Conservation (phyloP, 257 asterid genomes). For the Petrea volubilis region DNA sequence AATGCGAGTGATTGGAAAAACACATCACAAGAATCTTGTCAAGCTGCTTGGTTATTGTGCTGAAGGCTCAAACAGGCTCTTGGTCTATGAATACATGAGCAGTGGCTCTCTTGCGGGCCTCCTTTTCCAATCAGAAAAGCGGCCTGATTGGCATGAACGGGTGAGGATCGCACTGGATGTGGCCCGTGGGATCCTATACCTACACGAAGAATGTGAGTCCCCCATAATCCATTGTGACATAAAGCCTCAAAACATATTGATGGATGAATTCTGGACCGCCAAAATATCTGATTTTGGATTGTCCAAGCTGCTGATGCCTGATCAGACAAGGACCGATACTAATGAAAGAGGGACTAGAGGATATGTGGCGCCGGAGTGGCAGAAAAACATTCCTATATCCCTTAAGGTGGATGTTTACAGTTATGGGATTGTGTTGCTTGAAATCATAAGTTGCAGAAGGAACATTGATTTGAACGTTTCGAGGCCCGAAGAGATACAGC, state of each 20-base stretch:
- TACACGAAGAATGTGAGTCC: neutral
- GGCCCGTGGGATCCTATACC: neutral
- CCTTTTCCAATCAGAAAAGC: neutral
- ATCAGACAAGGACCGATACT: neutral
- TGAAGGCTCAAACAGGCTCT: neutral
- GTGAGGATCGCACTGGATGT: neutral
- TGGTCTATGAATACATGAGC: neutral
- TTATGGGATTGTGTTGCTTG: neutral
- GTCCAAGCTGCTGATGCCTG: conserved; percentile 9
- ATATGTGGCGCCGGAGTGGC: conserved; percentile 15
- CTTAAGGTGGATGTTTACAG: conserved; percentile 5
- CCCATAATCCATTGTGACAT: conserved; percentile 13
- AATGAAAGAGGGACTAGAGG: conserved; percentile 9
- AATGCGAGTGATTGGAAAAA: neutral
- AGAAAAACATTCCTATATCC: neutral
- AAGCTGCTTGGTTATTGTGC: neutral
- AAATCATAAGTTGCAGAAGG: conserved; percentile 5
- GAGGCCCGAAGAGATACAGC: conserved; percentile 1
- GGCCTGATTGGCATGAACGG: neutral
- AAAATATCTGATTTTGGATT: neutral
- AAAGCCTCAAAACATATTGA: conserved; percentile 1
- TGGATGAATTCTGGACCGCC: neutral
- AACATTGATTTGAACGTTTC: neutral
- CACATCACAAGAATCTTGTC: neutral
- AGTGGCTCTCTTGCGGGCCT: neutral